Conservation (phyloP, 306 rosid species). For the Oemleria cerasiformis region DNA sequence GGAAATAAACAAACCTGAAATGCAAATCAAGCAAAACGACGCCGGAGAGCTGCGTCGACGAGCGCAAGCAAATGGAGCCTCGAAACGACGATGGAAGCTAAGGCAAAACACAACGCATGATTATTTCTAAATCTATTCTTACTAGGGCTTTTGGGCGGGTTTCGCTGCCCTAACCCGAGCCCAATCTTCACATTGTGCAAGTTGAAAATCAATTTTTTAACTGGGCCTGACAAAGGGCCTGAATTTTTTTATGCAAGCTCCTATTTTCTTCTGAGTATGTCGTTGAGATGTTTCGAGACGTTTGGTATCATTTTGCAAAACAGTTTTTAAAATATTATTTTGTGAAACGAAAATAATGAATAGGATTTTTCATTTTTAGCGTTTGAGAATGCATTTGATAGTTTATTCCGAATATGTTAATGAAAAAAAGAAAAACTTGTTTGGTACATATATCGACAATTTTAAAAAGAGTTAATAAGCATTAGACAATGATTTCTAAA, state of each 20-base stretch:
- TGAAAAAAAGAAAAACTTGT: too few relatives aligned
- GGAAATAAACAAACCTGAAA: slow-evolving; percentile 22
- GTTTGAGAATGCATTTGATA: too few relatives aligned
- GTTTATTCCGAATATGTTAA: too few relatives aligned
- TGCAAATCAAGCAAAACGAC: slow-evolving; percentile 22
- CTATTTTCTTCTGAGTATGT: background rate
- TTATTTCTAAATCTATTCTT: background rate
- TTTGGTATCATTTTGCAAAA: too few relatives aligned
- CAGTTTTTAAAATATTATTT: too few relatives aligned
- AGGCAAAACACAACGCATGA: background rate
- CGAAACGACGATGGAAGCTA: slow-evolving; percentile 23
- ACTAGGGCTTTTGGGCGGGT: slow-evolving; percentile 1
- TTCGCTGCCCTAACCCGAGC: slow-evolving; percentile 12
- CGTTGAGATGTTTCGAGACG: too few relatives aligned
- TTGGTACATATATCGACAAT: too few relatives aligned
- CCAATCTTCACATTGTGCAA: background rate
- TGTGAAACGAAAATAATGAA: too few relatives aligned
- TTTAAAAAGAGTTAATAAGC: too few relatives aligned
- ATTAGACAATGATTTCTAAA: too few relatives aligned
- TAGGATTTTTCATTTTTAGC: too few relatives aligned
- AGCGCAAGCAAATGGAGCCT: slow-evolving; percentile 11
- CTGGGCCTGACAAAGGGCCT: background rate
- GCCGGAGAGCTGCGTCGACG: slow-evolving; percentile 19
- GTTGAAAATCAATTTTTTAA: background rate
- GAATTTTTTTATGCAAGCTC: background rate